A percentile compares a stretch with the other conserved stretches of the same genome.
Evolutionary conservation across 2,329 filamentous ascomycete genomes (phyloP).

Genomic region (Ceratocystis harringtonii): DNA sequence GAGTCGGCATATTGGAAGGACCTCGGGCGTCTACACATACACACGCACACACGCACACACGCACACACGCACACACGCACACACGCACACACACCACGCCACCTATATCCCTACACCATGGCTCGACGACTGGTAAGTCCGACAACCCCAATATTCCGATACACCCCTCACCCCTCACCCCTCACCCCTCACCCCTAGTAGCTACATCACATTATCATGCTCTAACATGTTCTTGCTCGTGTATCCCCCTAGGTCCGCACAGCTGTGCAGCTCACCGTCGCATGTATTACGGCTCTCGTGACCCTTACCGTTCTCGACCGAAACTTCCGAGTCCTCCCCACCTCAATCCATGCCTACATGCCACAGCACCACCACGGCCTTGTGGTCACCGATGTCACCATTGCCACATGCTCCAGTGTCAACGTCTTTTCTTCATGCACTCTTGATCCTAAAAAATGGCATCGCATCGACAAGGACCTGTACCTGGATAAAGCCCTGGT

Average conservation of each 20-base stretch:
- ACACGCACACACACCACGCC: too few species aligned
- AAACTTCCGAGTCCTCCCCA: constrained; percentile 73
- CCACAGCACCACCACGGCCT: constrained; percentile 72
- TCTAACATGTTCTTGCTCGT: background rate
- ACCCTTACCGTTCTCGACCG: constrained; percentile 73
- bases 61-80: too few species aligned
- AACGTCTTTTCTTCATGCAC: constrained; percentile 64
- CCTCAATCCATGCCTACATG: constrained; percentile 72
- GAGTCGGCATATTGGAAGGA: background rate
- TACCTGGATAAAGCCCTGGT: constrained; percentile 63
- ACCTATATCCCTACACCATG: constrained; percentile 2
- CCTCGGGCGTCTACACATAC: background rate
- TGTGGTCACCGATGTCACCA: constrained; percentile 71
- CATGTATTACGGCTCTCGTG: constrained; percentile 51
- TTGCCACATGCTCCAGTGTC: constrained; percentile 59
- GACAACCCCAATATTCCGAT: background rate
- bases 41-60: too few species aligned
- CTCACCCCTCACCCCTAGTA: background rate
- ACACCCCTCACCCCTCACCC: background rate
- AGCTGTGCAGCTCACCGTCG: constrained; percentile 56
- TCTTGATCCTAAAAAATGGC: constrained; percentile 57
- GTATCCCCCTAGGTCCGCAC: constrained; percentile 40
- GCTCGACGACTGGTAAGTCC: constrained; percentile 12
- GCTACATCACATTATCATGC: background rate
- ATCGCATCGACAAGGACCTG: constrained; percentile 77